These are phyloP conservation scores for Cladosporium oxysporum DNA, from an alignment of 2,329 filamentous ascomycete genomes.

Conservation along the genomic window DNA sequence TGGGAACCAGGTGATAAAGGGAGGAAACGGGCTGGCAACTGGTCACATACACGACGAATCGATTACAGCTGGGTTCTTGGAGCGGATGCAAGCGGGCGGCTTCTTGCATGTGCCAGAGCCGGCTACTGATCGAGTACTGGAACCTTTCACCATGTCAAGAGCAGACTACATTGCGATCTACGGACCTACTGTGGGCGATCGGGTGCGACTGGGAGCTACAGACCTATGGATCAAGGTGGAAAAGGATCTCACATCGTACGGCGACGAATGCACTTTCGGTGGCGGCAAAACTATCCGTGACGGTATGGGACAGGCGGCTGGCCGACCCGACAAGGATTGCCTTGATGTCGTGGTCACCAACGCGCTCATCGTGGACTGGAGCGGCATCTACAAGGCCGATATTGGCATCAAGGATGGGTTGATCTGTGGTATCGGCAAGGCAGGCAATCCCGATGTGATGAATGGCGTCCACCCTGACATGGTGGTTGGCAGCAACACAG, in stretches of 20 bases:
- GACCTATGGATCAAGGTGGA: constrained; percentile 91
- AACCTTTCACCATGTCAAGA: constrained; percentile 71
- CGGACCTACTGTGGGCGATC: constrained; percentile 85
- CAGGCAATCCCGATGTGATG: constrained; percentile 97
- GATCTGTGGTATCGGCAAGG: constrained; percentile 89
- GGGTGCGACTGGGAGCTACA: constrained; percentile 78
- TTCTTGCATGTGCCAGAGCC: constrained; percentile 78
- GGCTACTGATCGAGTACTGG: constrained; percentile 55
- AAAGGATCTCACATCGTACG: constrained; percentile 78
- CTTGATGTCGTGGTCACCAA: constrained; percentile 88
- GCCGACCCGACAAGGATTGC: constrained; percentile 68
- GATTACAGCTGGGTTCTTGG: constrained; percentile 66
- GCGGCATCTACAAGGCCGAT: constrained; percentile 93
- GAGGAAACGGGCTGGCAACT: constrained; percentile 77
- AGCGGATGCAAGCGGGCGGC: constrained; percentile 67
- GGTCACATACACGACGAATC: constrained; percentile 67
- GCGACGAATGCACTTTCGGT: constrained; percentile 93
- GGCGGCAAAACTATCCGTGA: constrained; percentile 92
- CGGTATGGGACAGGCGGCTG: constrained; percentile 91
- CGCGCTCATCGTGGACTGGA: constrained; percentile 86
- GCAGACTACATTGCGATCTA: constrained; percentile 85
- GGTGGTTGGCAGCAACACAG: constrained; percentile 83
- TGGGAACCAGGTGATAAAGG: constrained; percentile 75
- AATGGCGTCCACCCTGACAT: constrained; percentile 76
- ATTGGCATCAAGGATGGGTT: constrained; percentile 87